These are phyloP conservation scores for Cantharellus cinnabarinus DNA, from an alignment of 768 basidiomycete genomes.

Conservation along the genomic window DNA sequence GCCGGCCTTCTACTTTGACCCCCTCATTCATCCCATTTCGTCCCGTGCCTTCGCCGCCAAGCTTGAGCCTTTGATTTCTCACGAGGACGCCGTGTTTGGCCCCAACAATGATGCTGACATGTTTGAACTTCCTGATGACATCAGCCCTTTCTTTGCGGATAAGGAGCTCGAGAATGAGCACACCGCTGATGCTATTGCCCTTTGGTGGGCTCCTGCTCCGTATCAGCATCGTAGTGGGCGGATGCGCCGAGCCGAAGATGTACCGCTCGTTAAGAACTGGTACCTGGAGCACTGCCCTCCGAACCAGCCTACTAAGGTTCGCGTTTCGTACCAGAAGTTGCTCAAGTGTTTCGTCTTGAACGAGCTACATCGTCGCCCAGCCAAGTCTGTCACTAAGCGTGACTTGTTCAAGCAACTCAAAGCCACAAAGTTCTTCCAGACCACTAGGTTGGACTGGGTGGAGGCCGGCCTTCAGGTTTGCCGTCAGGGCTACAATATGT, in stretches of 20 bases:
- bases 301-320: constrained; percentile 88
- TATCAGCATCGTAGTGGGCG: constrained; percentile 82
- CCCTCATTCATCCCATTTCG: constrained; percentile 93
- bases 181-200: constrained; percentile 88
- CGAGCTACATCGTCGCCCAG: constrained; percentile 67
- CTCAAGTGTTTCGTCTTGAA: constrained; percentile 92
- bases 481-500: constrained; percentile 98
- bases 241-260: constrained; percentile 84
- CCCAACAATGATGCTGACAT: constrained; percentile 70
- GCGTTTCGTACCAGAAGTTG: constrained; percentile 97
- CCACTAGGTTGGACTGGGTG: constrained; percentile 94
- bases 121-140: constrained; percentile 60
- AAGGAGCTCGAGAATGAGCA: constrained; percentile 70
- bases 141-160: constrained; percentile 63
- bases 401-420: constrained; percentile 90
- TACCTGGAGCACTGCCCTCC: constrained; percentile 97
- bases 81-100: constrained; percentile 87
- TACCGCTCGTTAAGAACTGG: constrained; percentile 95
- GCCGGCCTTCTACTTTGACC: constrained; percentile 97
- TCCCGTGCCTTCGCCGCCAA: constrained; percentile 70
- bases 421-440: constrained; percentile 99
- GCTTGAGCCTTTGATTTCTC: constrained; percentile 60
- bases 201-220: constrained; percentile 98
- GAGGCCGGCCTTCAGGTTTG: constrained; percentile 98
- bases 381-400: constrained; percentile 97